A percentile compares a stretch with the other conserved stretches of the same genome.
phyloP scores from a whole-genome alignment of 805 yeast genomes.

The Teunomyces pallodes region DNA sequence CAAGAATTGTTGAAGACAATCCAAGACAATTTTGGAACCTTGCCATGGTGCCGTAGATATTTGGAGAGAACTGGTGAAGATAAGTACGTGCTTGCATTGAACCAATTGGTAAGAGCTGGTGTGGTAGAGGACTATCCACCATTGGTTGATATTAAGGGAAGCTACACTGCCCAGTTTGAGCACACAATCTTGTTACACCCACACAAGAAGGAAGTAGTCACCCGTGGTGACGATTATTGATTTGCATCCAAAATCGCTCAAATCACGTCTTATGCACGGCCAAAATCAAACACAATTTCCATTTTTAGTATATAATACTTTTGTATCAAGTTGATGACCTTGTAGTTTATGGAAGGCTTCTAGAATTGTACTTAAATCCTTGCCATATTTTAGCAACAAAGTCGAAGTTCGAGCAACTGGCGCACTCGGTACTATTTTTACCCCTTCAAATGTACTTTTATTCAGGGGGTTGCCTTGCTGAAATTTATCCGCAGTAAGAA shows the following conservation, averaged over 20 bases:
- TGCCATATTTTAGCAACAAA: no score
- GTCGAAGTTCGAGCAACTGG: background rate
- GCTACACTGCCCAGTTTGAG: constrained; percentile 94
- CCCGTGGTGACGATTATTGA: constrained; percentile 90
- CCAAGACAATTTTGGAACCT: constrained; percentile 81
- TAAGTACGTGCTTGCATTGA: constrained; percentile 83
- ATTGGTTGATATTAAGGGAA: constrained; percentile 74
- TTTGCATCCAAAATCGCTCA: background rate
- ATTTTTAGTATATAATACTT: no score
- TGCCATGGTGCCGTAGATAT: constrained; percentile 96
- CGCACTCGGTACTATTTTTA: background rate
- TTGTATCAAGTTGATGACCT: no score
- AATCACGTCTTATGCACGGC: background rate
- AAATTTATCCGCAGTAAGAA: background rate
- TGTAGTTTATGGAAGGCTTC: no score
- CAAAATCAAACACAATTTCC: background rate
- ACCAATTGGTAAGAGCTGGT: constrained; percentile 80
- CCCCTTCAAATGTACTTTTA: background rate
- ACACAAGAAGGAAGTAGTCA: constrained; percentile 88
- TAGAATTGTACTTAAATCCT: no score
- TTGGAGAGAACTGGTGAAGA: constrained; percentile 90
- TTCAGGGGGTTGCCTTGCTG: background rate
- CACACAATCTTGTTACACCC: constrained; percentile 92
- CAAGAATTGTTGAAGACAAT: constrained; percentile 66
- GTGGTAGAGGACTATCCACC: constrained; percentile 95